Percentiles rank a stretch among this genome's conserved stretches.
Evolutionary conservation across 257 asterid genomes (phyloP).

Genomic region (Solanum bukasovii): DNA sequence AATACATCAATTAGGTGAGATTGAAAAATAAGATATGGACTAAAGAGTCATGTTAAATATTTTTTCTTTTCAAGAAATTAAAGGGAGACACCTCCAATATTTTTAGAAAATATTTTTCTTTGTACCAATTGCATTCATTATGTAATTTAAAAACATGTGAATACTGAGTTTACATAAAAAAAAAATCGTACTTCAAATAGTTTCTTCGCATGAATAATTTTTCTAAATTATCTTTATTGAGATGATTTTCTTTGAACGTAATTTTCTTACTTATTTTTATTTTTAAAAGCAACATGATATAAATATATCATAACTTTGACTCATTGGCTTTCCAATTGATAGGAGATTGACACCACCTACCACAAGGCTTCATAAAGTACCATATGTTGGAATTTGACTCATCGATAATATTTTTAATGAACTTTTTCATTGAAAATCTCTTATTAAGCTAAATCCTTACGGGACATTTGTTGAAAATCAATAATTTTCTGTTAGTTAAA

Average conservation of each 20-base stretch:
- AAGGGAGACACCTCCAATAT: neutral
- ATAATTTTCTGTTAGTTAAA: neutral
- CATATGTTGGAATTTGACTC: neutral
- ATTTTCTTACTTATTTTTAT: neutral
- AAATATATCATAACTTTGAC: neutral
- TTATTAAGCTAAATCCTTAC: neutral
- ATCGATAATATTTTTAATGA: neutral
- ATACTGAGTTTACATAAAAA: neutral
- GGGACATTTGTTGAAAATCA: neutral
- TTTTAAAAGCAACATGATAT: neutral
- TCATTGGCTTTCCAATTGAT: neutral
- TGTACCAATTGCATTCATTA: neutral
- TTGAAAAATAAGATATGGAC: neutral
- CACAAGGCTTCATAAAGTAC: neutral
- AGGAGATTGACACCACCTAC: neutral
- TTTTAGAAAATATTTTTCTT: neutral
- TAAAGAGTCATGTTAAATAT: neutral
- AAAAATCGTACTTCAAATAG: neutral
- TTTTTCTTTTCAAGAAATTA: neutral
- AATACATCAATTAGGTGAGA: neutral
- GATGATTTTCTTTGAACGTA: neutral
- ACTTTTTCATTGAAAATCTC: neutral
- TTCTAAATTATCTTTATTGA: neutral
- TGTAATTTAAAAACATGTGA: neutral
- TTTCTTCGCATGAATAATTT: neutral